phyloP scores from a whole-genome alignment of 805 yeast genomes.

The Nakazawaea molendinolei region DNA sequence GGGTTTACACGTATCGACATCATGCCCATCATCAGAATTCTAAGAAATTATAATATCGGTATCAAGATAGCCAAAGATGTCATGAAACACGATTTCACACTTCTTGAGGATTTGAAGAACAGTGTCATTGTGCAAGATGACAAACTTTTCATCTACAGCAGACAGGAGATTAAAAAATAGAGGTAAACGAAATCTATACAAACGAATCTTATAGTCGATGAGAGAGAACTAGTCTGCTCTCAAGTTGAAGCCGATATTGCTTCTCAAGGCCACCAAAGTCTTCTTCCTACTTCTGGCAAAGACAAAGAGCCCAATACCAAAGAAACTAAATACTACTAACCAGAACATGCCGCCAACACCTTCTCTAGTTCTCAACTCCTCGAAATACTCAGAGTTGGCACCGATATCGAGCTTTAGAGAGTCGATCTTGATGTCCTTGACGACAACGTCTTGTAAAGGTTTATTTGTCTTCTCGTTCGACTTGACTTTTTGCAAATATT shows the following conservation, averaged over 20 bases:
- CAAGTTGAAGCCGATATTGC: neutral
- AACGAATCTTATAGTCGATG: neutral
- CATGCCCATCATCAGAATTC: neutral
- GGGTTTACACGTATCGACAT: slow-evolving; percentile 36
- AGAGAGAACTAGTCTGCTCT: neutral
- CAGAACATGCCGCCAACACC: slow-evolving; percentile 6
- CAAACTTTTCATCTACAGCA: slow-evolving; percentile 24
- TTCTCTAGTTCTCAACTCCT: neutral
- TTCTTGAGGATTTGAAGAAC: slow-evolving; percentile 15
- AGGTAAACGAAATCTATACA: neutral
- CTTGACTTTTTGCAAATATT: slow-evolving; percentile 50
- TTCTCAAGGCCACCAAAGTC: slow-evolving; percentile 3
- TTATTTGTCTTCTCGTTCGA: slow-evolving; percentile 29
- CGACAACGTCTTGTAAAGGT: slow-evolving; percentile 38
- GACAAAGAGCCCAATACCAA: neutral
- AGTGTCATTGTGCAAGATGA: slow-evolving; percentile 19
- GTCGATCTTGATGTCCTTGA: slow-evolving; percentile 19
- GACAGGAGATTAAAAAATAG: slow-evolving; percentile 9
- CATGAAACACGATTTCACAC: slow-evolving; percentile 6
- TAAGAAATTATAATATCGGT: slow-evolving; percentile 10
- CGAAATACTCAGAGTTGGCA: slow-evolving; percentile 7
- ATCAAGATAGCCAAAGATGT: slow-evolving; percentile 12
- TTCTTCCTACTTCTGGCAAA: neutral
- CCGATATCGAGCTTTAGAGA: slow-evolving; percentile 5
- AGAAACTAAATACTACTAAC: slow-evolving; percentile 4